These are phyloP conservation scores for Diutina catenulata DNA, from an alignment of 1,139 yeast genomes.

Conservation along the genomic window DNA sequence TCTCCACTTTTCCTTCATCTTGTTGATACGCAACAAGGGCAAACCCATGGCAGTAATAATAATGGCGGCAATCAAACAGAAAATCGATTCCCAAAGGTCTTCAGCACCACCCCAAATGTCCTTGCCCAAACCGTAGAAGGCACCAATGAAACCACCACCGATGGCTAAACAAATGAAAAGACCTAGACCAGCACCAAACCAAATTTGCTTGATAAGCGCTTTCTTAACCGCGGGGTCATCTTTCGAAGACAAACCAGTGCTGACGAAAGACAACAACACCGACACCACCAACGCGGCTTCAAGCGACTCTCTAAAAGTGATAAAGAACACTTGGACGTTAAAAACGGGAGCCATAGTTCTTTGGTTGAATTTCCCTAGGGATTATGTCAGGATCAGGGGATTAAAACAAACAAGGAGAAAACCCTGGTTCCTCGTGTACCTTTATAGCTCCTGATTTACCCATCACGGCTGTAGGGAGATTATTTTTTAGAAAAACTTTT, in stretches of 20 bases:
- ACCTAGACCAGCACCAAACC: slow-evolving; percentile 69
- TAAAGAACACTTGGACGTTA: slow-evolving; percentile 72
- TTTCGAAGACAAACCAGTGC: neutral
- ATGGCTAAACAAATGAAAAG: slow-evolving; percentile 60
- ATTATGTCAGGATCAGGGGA: too few relatives aligned
- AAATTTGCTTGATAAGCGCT: slow-evolving; percentile 40
- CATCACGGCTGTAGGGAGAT: too few relatives aligned
- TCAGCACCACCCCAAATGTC: slow-evolving; percentile 9
- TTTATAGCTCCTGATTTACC: too few relatives aligned
- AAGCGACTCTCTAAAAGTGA: slow-evolving; percentile 73
- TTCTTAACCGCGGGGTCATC: neutral
- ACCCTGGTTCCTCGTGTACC: too few relatives aligned
- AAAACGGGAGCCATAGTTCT: too few relatives aligned
- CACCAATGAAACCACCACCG: slow-evolving; percentile 80
- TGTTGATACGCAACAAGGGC: slow-evolving; percentile 7
- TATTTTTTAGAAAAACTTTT: too few relatives aligned
- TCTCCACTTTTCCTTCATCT: slow-evolving; percentile 7
- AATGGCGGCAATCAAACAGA: slow-evolving; percentile 8
- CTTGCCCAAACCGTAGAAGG: slow-evolving; percentile 14
- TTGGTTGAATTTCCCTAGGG: too few relatives aligned
- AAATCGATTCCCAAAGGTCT: slow-evolving; percentile 10
- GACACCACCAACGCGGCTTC: slow-evolving; percentile 74
- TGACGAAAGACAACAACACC: neutral
- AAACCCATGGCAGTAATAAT: slow-evolving; percentile 8
- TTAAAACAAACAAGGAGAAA: too few relatives aligned